phyloP scores from a whole-genome alignment of 2,329 filamentous ascomycete genomes.

The Myriosclerotinia scirpicola region DNA sequence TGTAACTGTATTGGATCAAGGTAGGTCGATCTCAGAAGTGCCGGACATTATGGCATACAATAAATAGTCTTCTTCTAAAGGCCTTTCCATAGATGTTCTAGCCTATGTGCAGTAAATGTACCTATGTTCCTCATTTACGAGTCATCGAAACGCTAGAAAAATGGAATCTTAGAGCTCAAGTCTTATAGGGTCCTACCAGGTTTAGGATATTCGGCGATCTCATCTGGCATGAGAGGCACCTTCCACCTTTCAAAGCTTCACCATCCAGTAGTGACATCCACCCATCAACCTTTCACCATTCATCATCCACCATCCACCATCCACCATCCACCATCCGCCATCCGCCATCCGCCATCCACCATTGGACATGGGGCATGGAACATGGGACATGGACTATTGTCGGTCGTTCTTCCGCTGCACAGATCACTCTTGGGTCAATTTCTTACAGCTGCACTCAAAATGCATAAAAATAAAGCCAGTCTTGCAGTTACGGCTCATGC shows the following conservation, averaged over 20 bases:
- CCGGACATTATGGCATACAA: no score
- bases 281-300: no score
- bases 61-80: background rate
- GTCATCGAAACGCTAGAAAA: background rate
- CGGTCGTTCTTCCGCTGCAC: slow-evolving; percentile 20
- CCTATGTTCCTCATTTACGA: slow-evolving; percentile 1
- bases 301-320: background rate
- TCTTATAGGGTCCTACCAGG: slow-evolving; percentile 4
- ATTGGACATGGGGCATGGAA: background rate
- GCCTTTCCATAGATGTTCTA: background rate
- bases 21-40: no score
- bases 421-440: slow-evolving; percentile 21
- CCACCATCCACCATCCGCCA: no score
- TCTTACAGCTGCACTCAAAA: slow-evolving; percentile 20
- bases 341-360: no score
- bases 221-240: slow-evolving; percentile 2
- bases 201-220: background rate
- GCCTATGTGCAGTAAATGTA: background rate
- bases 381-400: slow-evolving; percentile 9
- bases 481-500: slow-evolving; percentile 8
- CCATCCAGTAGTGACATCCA: no score
- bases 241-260: background rate
- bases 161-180: background rate
- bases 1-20: background rate
- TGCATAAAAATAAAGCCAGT: slow-evolving; percentile 10